phyloP scores from a whole-genome alignment of 148 eudicot genomes.

The Simmondsia chinensis region DNA sequence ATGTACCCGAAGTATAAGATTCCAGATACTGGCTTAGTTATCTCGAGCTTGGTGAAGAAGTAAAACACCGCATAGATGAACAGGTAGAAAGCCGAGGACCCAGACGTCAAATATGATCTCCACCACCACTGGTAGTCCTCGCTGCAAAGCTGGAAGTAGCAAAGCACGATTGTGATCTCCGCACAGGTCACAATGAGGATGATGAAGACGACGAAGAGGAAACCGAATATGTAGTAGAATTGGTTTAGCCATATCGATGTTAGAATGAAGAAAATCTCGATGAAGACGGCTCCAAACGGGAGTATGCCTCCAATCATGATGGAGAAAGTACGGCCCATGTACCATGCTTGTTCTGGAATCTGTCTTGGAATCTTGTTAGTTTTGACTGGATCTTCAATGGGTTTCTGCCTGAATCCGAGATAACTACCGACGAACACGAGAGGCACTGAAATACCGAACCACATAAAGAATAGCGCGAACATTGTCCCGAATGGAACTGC shows the following conservation, averaged over 20 bases:
- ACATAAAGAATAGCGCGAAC: slow-evolving; percentile 7
- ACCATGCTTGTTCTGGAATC: slow-evolving; percentile 17
- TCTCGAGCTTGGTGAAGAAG: slow-evolving; percentile 20
- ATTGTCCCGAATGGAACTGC: slow-evolving; percentile 16
- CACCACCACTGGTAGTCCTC: slow-evolving; percentile 17
- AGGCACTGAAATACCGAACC: slow-evolving; percentile 16
- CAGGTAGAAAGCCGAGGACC: slow-evolving; percentile 12
- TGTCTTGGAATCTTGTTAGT: too few relatives aligned
- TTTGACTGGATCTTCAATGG: slow-evolving; percentile 11
- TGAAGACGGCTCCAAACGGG: too few relatives aligned
- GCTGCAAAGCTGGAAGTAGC: slow-evolving; percentile 18
- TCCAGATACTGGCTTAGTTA: slow-evolving; percentile 13
- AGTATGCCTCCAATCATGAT: slow-evolving; percentile 12
- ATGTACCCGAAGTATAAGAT: slow-evolving; percentile 13
- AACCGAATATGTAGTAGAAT: slow-evolving; percentile 15
- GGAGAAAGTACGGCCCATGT: slow-evolving; percentile 13
- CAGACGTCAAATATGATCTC: slow-evolving; percentile 14
- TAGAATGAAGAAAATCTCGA: slow-evolving; percentile 16
- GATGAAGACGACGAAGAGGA: slow-evolving; percentile 10
- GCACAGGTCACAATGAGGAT: slow-evolving; percentile 11
- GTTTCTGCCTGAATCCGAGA: slow-evolving; percentile 4
- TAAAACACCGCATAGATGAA: slow-evolving; percentile 12
- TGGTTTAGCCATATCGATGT: slow-evolving; percentile 15
- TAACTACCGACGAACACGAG: slow-evolving; percentile 10
- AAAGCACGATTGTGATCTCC: slow-evolving; percentile 11